Conservation (phyloP, 2,329 filamentous ascomycete genomes). For the Neonectria hederae region DNA sequence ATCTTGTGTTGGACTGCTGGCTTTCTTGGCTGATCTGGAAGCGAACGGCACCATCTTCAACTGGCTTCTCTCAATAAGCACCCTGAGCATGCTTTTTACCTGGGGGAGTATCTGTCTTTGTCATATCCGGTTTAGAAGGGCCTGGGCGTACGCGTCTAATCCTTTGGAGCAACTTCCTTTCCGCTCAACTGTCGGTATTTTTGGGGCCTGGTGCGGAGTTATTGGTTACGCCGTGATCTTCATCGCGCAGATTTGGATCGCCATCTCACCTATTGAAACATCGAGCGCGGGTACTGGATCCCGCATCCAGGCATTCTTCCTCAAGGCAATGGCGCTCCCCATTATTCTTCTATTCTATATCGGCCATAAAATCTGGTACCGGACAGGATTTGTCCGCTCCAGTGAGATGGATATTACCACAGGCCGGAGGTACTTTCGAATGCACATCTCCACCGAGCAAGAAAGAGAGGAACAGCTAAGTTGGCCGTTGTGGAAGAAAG, state of each 20-base stretch:
- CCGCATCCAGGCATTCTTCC: conserved; percentile 74
- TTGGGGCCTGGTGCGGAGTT: conserved; percentile 84
- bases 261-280: conserved; percentile 73
- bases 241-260: conserved; percentile 86
- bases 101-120: conserved; percentile 86
- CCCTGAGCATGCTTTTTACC: conserved; percentile 77
- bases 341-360: conserved; percentile 76
- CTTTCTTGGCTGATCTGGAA: conserved; percentile 75
- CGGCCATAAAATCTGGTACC: conserved; percentile 78
- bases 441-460: conserved; percentile 79
- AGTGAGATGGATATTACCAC: conserved; percentile 87
- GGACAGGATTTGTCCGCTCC: conserved; percentile 57
- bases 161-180: conserved; percentile 81
- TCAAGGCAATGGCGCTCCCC: conserved; percentile 74
- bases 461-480: conserved; percentile 76
- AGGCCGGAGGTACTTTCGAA: conserved; percentile 83
- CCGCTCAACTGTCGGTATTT: conserved; percentile 76
- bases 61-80: conserved; percentile 81
- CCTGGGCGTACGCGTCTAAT: conserved; percentile 75
- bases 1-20: conserved; percentile 74
- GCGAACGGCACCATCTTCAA: conserved; percentile 71
- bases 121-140: conserved; percentile 90
- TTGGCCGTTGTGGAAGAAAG: conserved; percentile 81
- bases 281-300: conserved; percentile 39
- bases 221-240: conserved; percentile 78